Conservation (phyloP, 495 filamentous ascomycete species). For the Penicillium canariense region DNA sequence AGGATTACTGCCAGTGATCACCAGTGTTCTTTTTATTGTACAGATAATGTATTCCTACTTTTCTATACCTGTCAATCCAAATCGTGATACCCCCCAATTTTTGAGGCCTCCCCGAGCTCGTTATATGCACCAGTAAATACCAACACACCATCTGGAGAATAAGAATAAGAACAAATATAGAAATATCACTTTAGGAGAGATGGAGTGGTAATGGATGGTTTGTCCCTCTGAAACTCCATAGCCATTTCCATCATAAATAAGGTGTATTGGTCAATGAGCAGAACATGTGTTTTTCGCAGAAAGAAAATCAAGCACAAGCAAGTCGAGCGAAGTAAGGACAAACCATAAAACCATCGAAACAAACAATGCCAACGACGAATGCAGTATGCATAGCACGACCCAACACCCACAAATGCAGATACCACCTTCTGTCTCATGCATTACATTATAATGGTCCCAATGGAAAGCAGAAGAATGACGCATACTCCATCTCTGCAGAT, state of each 20-base stretch:
- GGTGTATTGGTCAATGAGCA: no score
- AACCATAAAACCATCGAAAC: not conserved
- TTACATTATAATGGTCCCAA: not conserved
- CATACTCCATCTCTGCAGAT: not conserved
- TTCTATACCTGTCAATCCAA: constrained; percentile 14
- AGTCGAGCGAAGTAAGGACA: not conserved
- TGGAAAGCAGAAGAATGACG: not conserved
- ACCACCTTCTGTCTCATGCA: not conserved
- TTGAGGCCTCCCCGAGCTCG: not conserved
- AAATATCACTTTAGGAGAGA: no score
- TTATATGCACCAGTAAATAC: no score
- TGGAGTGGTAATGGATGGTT: no score
- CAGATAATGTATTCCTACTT: constrained; percentile 25
- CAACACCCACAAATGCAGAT: not conserved
- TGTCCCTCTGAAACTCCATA: no score
- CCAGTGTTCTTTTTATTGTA: not conserved
- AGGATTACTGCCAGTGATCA: constrained; percentile 36
- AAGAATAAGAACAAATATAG: no score
- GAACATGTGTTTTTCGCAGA: no score
- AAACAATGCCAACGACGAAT: not conserved
- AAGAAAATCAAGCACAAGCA: not conserved
- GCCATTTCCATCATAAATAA: not conserved
- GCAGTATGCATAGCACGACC: not conserved
- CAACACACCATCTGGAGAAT: no score
- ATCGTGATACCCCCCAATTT: constrained; percentile 15